Evolutionary conservation across 2,329 filamentous ascomycete genomes (phyloP).

Genomic region (Balansia obtecta): DNA sequence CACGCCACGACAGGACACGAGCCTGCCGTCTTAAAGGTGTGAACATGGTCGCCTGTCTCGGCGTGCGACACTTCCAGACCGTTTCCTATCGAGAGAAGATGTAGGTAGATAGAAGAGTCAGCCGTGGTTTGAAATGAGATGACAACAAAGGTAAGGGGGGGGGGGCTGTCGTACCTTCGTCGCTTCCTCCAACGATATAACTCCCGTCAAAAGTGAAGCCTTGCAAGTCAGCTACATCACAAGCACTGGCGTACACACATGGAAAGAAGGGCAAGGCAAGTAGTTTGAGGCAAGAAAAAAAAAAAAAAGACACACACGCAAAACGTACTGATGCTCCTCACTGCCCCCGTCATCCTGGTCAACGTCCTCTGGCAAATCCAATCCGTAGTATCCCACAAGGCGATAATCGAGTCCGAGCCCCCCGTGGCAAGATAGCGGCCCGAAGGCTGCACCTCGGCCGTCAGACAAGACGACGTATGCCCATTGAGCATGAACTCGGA

Average conservation of each 20-base stretch:
- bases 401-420: constrained; percentile 62
- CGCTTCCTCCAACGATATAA: constrained; percentile 61
- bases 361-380: constrained; percentile 67
- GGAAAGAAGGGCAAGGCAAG: no score
- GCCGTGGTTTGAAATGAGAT: background rate
- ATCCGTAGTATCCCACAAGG: constrained; percentile 65
- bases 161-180: constrained; percentile 41
- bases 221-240: constrained; percentile 14
- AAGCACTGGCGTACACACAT: no score
- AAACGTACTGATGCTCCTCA: constrained; percentile 51
- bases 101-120: background rate
- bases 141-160: background rate
- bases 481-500: constrained; percentile 56
- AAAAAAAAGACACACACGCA: no score
- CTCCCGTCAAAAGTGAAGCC: constrained; percentile 70
- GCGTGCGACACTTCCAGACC: constrained; percentile 59
- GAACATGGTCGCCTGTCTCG: constrained; percentile 61
- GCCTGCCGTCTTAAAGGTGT: constrained; percentile 56
- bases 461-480: constrained; percentile 61
- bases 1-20: constrained; percentile 57
- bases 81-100: constrained; percentile 31
- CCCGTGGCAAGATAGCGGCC: constrained; percentile 63
- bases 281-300: no score
- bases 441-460: constrained; percentile 56
- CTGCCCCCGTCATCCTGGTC: constrained; percentile 54